Evolutionary conservation across 2,329 filamentous ascomycete genomes (phyloP).

Genomic region (Sporothrix protearum): DNA sequence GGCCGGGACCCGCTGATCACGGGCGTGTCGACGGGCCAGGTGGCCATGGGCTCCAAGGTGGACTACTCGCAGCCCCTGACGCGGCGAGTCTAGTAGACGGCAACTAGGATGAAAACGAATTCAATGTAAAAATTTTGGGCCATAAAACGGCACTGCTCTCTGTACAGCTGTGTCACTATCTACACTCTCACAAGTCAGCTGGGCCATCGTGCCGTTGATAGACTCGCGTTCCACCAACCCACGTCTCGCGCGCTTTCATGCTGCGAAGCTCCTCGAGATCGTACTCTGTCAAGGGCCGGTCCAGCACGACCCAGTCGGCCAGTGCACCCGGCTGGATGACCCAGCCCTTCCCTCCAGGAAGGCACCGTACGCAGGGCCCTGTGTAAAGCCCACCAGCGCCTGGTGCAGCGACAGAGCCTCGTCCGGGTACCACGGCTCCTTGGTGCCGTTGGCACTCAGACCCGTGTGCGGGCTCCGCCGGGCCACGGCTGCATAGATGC

Average conservation of each 20-base stretch:
- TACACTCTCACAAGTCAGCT: background rate
- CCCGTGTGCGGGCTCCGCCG: constrained; percentile 57
- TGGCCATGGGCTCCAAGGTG: background rate
- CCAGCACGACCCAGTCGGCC: constrained; percentile 70
- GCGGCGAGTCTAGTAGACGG: constrained; percentile 6
- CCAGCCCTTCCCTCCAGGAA: constrained; percentile 59
- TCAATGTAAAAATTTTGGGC: background rate
- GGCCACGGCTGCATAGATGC: constrained; percentile 65
- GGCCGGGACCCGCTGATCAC: constrained; percentile 31
- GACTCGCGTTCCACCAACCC: constrained; percentile 58
- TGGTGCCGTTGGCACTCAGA: constrained; percentile 44
- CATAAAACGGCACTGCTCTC: background rate
- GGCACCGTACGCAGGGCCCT: constrained; percentile 55
- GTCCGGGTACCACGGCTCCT: constrained; percentile 57
- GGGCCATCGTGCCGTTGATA: constrained; percentile 37
- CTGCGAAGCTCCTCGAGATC: constrained; percentile 52
- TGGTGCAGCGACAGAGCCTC: constrained; percentile 58
- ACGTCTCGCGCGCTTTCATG: constrained; percentile 61
- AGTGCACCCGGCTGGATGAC: constrained; percentile 57
- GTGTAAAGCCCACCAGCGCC: constrained; percentile 61
- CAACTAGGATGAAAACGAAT: background rate
- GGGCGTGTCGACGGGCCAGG: constrained; percentile 5
- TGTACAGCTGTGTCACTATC: background rate
- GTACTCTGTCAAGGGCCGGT: constrained; percentile 49
- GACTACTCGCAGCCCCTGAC: constrained; percentile 24